A percentile compares a stretch with the other conserved stretches of the same genome.
Evolutionary conservation across 2,329 filamentous ascomycete species (phyloP).

Genomic region (Chaetomium sp.): DNA sequence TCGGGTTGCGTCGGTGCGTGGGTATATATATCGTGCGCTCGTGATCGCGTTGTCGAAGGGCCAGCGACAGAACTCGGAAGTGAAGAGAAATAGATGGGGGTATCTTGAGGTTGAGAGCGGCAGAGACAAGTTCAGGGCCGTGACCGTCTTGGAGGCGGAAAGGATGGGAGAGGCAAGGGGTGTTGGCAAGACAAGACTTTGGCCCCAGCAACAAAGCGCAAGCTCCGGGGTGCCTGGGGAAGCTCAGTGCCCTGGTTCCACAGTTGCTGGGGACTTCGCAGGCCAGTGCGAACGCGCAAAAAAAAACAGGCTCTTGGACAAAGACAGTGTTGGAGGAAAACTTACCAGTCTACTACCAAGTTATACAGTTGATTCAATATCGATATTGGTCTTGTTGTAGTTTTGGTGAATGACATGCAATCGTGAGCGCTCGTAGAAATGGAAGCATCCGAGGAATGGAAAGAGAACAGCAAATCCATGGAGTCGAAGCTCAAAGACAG

Average conservation of each 20-base stretch:
- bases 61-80: background rate
- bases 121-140: background rate
- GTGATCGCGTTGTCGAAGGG: background rate
- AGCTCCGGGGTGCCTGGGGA: constrained; percentile 9
- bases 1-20: background rate
- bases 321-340: no score
- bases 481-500: no score
- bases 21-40: background rate
- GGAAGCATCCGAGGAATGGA: no score
- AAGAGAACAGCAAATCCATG: no score
- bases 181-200: constrained; percentile 11
- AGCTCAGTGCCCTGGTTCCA: constrained; percentile 9
- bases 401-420: no score
- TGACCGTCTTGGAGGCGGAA: background rate
- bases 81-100: background rate
- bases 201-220: constrained; percentile 8
- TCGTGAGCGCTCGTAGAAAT: no score
- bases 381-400: no score
- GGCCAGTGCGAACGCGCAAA: no score
- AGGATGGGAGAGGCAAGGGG: constrained; percentile 10
- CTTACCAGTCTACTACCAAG: no score
- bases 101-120: background rate
- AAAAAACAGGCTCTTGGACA: no score
- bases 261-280: background rate
- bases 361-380: no score